Evolutionary conservation across 768 basidiomycete genomes (phyloP).

Genomic region (Lactifluus rugatus): DNA sequence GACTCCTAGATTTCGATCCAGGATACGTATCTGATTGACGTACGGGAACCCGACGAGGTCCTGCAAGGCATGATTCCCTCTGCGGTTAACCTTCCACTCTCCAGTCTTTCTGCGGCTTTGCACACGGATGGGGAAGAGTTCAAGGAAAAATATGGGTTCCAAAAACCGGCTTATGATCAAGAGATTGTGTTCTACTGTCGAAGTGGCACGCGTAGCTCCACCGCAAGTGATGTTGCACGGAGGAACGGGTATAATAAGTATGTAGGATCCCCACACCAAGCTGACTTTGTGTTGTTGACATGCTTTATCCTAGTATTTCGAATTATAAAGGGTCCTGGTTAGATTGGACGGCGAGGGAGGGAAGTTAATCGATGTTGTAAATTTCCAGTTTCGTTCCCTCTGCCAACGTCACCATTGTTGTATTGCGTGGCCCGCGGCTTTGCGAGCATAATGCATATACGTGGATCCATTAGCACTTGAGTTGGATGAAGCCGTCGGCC

Average conservation of each 20-base stretch:
- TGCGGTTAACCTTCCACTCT: constrained; percentile 42
- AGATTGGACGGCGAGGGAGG: constrained; percentile 62
- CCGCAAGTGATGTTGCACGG: constrained; percentile 34
- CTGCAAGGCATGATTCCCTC: constrained; percentile 41
- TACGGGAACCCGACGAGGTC: constrained; percentile 55
- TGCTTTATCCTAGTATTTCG: constrained; percentile 22
- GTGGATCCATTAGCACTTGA: neutral
- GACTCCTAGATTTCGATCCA: constrained; percentile 24
- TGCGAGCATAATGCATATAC: neutral
- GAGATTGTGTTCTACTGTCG: constrained; percentile 43
- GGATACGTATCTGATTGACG: constrained; percentile 73
- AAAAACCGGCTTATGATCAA: constrained; percentile 31
- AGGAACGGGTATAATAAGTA: constrained; percentile 36
- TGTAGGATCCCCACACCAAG: neutral
- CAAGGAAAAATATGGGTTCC: constrained; percentile 27
- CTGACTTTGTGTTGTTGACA: neutral
- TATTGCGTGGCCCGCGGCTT: neutral
- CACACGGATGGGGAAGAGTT: constrained; percentile 27
- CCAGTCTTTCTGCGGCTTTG: constrained; percentile 31
- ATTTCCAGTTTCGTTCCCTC: neutral
- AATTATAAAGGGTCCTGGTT: constrained; percentile 88
- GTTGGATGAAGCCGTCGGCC: neutral
- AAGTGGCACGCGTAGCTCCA: constrained; percentile 39
- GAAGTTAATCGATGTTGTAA: constrained; percentile 28
- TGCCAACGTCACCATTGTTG: neutral